Evolutionary conservation across 805 yeast genomes (phyloP).

Genomic region (Yarrowia deformans): DNA sequence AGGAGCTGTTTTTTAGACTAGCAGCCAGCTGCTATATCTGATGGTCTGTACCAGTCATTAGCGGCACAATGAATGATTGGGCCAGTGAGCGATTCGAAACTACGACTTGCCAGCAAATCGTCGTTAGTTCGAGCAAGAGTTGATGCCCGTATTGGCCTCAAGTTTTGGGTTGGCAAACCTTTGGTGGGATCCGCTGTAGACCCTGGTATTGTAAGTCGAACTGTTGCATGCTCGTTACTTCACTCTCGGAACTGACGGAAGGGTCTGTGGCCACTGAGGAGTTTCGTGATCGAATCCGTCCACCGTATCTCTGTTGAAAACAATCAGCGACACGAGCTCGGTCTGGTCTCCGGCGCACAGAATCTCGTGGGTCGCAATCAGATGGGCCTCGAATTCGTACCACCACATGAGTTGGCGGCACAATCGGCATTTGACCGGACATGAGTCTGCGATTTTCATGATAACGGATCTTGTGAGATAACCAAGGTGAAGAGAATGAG

Average conservation of each 20-base stretch:
- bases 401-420: conserved; percentile 34
- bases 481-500: no score
- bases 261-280: conserved; percentile 7
- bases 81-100: no score
- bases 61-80: no score
- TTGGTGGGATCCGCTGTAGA: no score
- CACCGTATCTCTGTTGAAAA: conserved; percentile 7
- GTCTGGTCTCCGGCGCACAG: conserved; percentile 30
- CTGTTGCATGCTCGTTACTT: neutral
- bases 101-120: conserved; percentile 1
- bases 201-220: no score
- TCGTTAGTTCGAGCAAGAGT: neutral
- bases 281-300: neutral
- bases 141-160: no score
- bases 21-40: no score
- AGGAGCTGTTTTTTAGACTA: no score
- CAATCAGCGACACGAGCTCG: conserved; percentile 16
- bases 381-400: conserved; percentile 31
- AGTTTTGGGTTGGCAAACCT: no score
- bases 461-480: no score
- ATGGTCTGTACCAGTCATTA: no score
- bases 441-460: conserved; percentile 20
- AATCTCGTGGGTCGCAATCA: conserved; percentile 29
- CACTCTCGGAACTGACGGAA: conserved; percentile 1
- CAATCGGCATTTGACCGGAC: conserved; percentile 31